A percentile compares a stretch with the other conserved stretches of the same genome.
These are phyloP conservation scores for Gossypium arboreum DNA, from an alignment of 345 rosid species.

Conservation along the genomic window DNA sequence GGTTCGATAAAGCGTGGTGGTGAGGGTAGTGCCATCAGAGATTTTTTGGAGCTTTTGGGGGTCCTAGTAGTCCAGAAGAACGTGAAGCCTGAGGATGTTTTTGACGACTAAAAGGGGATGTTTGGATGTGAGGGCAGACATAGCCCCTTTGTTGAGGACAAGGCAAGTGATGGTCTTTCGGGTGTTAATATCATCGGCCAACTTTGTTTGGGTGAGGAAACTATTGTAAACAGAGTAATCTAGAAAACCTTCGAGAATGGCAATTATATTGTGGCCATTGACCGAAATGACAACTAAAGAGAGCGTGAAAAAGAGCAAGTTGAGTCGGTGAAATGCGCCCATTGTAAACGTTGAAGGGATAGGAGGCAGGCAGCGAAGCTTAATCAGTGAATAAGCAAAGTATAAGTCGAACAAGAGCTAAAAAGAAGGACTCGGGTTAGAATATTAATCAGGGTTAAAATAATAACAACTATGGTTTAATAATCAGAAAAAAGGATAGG, in stretches of 20 bases:
- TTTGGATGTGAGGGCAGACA: slow-evolving; percentile 58
- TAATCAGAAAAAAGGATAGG: neutral
- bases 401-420: neutral
- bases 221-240: slow-evolving; percentile 72
- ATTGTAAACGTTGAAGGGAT: neutral
- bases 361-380: too few relatives aligned
- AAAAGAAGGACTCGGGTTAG: neutral
- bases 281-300: slow-evolving; percentile 26
- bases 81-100: slow-evolving; percentile 60
- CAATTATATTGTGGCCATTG: slow-evolving; percentile 67
- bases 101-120: slow-evolving; percentile 78
- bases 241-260: slow-evolving; percentile 56
- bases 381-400: neutral
- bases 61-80: slow-evolving; percentile 83
- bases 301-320: slow-evolving; percentile 27
- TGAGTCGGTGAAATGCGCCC: neutral
- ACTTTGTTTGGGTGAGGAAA: slow-evolving; percentile 66
- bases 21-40: slow-evolving; percentile 64
- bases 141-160: slow-evolving; percentile 73
- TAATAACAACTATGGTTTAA: neutral
- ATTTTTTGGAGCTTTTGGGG: slow-evolving; percentile 72
- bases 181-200: slow-evolving; percentile 89
- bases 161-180: slow-evolving; percentile 73
- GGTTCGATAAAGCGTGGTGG: slow-evolving; percentile 90
- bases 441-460: neutral